Evolutionary conservation across 345 rosid genomes (phyloP), one percentile per base, ranked within the genome.

Genomic region (Euclidium syriacum): DNA sequence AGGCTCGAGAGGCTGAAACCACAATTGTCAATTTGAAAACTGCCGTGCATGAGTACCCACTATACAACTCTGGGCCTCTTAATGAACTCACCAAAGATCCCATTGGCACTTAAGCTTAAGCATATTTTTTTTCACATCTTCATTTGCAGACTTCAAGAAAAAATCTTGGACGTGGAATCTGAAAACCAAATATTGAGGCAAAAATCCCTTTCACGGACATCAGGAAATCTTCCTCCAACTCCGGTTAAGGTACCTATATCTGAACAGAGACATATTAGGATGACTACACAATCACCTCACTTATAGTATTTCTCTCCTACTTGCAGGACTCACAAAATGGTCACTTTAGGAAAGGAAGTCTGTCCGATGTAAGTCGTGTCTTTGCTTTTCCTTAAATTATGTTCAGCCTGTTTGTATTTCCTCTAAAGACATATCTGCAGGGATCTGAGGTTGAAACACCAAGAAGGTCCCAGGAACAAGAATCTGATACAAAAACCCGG

Each of bases 1-100:
- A 87, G 80, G 88, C 97, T 75, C 38, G 75, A 79, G 97, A 87
- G 14, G 97, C 97, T 16, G 97, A 89, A 64, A 79, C 91, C 24
- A 92, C 80, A 67, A 67, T 90, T 48, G 82, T 84, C 60, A 78
- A 82, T 58, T 74, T 89, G 77, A 87, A 89, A 85, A 90, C 94
- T 59, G 75, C 83, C 59, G 82, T 89, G 95, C 86, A 89, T 57
- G 91, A 86, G 98, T 92, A 49, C 53, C 58, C 42, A 48, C 59
- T 17, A 38, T 43, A 32, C 56, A 54, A 52, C 68, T 70, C 44
- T 70, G 22, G n/a, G n/a, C 39, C 39, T 62, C 29, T 48, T 55
- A 16, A 23, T 41, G 20, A 39, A 48, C 49, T 56, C 12, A 57
- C 36, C 11, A 56, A 32, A 56, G 5, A 39, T 47, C 47, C 47